phyloP scores from a whole-genome alignment of 257 asterid species.

The Fraxinus quadrangulata region DNA sequence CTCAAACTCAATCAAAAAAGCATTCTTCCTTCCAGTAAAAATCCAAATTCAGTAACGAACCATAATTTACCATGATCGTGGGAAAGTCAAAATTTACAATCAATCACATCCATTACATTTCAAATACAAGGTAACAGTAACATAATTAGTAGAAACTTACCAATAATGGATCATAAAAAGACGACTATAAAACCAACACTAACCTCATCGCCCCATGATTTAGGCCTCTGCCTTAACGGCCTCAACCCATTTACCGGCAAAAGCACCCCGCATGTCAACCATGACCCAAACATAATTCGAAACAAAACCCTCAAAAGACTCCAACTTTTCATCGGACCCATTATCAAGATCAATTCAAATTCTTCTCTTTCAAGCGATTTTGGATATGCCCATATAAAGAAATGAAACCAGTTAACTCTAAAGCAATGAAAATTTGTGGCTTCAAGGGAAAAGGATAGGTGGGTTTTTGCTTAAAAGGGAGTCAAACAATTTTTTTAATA shows the following conservation, averaged over 20 bases:
- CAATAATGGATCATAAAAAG: conserved; percentile 1
- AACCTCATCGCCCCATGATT: conserved; percentile 98
- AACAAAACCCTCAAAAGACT: conserved; percentile 36
- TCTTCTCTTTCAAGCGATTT: conserved; percentile 40
- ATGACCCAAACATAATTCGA: conserved; percentile 50
- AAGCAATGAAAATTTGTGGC: conserved; percentile 16
- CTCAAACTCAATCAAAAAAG: conserved; percentile 16
- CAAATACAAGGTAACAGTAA: conserved; percentile 11
- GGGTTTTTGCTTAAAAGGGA: conserved; percentile 63
- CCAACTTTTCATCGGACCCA: conserved; percentile 51
- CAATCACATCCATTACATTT: conserved; percentile 11
- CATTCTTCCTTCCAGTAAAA: background rate
- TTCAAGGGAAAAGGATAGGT: conserved; percentile 21
- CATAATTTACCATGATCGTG: conserved; percentile 12
- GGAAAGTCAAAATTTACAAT: conserved; percentile 2
- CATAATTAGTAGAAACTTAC: conserved; percentile 5
- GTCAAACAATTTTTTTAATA: conserved; percentile 52
- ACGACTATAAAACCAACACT: conserved; percentile 23
- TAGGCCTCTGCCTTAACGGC: conserved; percentile 80
- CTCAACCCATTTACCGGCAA: conserved; percentile 68
- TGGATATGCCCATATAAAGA: background rate
- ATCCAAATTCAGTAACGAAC: conserved; percentile 11
- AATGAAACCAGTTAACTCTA: conserved; percentile 22
- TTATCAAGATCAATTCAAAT: conserved; percentile 51
- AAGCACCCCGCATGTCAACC: conserved; percentile 41